Percentiles rank a stretch among this genome's conserved stretches.
Conservation (phyloP, 1,284 basidiomycete species). For the Cronartium quercuum region DNA sequence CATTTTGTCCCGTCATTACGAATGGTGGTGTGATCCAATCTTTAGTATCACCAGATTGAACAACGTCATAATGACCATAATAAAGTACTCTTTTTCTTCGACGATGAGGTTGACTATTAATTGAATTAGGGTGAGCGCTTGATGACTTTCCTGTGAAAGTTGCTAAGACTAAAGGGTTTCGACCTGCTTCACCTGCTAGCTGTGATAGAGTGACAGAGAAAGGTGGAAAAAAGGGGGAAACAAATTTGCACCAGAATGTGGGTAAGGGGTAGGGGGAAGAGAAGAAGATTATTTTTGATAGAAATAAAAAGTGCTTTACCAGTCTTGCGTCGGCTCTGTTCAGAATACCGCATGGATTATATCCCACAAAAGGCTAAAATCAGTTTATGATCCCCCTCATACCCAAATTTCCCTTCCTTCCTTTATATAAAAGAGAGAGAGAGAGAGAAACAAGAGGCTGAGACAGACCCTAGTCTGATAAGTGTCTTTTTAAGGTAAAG, state of each 20-base stretch:
- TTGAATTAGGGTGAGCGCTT: conserved; percentile 44
- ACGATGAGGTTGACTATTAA: conserved; percentile 48
- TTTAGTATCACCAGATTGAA: conserved; percentile 61
- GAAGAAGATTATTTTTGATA: conserved; percentile 55
- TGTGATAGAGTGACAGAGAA: conserved; percentile 49
- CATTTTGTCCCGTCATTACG: conserved; percentile 72
- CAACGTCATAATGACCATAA: conserved; percentile 94
- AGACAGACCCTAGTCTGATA: conserved; percentile 60
- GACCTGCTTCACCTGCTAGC: conserved; percentile 45
- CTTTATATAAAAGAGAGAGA: no score
- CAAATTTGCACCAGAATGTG: no score
- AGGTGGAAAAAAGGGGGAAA: no score
- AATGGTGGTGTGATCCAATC: conserved; percentile 86
- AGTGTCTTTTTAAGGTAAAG: conserved; percentile 83
- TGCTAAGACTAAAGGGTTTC: conserved; percentile 76
- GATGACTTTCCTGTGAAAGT: conserved; percentile 62
- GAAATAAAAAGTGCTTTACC: conserved; percentile 53
- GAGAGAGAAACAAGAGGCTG: no score
- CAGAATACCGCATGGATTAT: no score
- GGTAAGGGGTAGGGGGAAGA: not conserved
- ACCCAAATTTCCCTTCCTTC: no score
- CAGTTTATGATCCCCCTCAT: no score
- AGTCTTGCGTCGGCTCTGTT: conserved; percentile 64
- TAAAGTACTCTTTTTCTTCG: conserved; percentile 66
- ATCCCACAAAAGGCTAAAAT: no score